Evolutionary conservation across 768 basidiomycete species (phyloP).

Genomic region (Lactifluus piperatus): DNA sequence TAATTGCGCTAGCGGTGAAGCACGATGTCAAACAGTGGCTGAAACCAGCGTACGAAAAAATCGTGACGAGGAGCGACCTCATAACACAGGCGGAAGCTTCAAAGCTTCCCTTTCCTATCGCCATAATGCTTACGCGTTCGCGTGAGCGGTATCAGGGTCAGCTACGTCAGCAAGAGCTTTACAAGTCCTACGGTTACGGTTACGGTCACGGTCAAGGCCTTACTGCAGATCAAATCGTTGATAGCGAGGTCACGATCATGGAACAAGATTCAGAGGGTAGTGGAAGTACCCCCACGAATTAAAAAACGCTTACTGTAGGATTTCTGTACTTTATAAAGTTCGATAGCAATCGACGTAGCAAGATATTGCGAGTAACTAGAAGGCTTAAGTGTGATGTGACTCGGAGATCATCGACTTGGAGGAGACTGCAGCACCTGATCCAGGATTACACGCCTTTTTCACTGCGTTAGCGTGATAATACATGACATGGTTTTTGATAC

Average conservation of each 20-base stretch:
- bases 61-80: background rate
- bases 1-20: slow-evolving; percentile 16
- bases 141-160: background rate
- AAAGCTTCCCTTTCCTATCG: background rate
- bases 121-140: slow-evolving; percentile 9
- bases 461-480: too few species aligned
- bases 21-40: slow-evolving; percentile 21
- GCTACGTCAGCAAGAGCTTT: background rate
- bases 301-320: background rate
- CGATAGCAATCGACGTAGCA: background rate
- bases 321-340: background rate
- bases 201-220: too few species aligned
- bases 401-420: too few species aligned
- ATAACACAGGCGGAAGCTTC: background rate
- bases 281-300: background rate
- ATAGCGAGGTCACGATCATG: background rate
- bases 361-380: background rate
- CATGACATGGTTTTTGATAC: too few species aligned
- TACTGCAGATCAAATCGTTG: background rate
- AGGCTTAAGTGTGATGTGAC: too few species aligned
- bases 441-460: too few species aligned
- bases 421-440: too few species aligned
- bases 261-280: background rate
- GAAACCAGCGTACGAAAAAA: slow-evolving; percentile 10
- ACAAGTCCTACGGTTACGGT: too few species aligned